Base-by-base conservation (phyloP, 768 basidiomycete genomes). In the Fibroporia radiculosa region DNA sequence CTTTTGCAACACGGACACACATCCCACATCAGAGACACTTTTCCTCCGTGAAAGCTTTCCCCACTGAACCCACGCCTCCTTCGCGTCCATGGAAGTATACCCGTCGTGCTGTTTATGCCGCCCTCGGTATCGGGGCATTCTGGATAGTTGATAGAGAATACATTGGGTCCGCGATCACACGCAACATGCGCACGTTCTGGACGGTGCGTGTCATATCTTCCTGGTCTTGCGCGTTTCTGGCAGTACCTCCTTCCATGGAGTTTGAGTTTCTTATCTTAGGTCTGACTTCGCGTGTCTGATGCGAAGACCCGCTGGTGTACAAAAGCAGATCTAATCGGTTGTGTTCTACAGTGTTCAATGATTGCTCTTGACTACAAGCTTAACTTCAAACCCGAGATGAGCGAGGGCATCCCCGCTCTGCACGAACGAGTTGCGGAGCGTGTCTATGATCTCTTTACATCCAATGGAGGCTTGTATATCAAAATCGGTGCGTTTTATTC, bases 391-490 rank as follows among this genome's bases (percentile, higher is more conserved):
- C 80, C 82, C 0, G 74, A 75, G 37, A 82, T 82, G 48, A 77
- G 75, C 0, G 77, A 85, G 22, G 63, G 70, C 40, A 93, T 95
- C 56, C 84, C 87, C 5, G 72, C 78, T 22, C 66, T 97, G 2
- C 93, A 97, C 51, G 77, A 87, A 51, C 78, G 93, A 34, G 88
- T 93, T 8, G 92, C 90, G 0, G 70, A 80, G 16, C 69, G 90
- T 42, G 68, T 97, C 47, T 82, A 78, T 50, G 66, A 82, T 57
- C 71, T 96, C 36, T 77, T 92, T 55, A 82, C 78, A 0, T 76
- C 77, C 31, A 95, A 95, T 62, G 86, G 88, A 7, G 87, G 88
- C 5, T 66, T 92, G 2, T 92, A 89, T 60, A 85, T 91, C 55
- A 90, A 92, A 61, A 82, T 90, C 35, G 87, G 84, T 71, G 39